phyloP scores from a whole-genome alignment of 148 eudicot species.

The Rhododendron ovatum region DNA sequence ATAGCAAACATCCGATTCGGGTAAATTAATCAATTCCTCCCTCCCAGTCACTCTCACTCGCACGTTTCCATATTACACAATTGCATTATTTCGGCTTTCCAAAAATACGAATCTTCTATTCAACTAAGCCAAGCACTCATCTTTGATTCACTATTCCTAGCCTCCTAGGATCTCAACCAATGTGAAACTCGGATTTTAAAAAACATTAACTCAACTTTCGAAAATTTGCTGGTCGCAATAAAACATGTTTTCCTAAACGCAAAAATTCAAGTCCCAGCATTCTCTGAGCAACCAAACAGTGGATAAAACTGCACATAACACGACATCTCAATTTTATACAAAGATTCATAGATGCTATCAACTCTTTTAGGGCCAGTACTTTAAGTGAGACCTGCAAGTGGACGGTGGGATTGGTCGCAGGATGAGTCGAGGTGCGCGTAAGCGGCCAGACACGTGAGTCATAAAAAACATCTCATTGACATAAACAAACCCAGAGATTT shows the following conservation, averaged over 20 bases:
- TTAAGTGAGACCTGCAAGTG: background rate
- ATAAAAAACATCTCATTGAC: background rate
- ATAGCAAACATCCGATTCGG: background rate
- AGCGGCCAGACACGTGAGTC: background rate
- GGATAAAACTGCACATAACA: background rate
- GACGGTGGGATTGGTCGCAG: background rate
- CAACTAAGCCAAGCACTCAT: background rate
- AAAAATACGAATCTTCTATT: background rate
- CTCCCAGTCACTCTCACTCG: background rate
- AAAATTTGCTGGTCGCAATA: background rate
- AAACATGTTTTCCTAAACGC: background rate
- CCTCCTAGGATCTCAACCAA: background rate
- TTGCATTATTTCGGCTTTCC: background rate
- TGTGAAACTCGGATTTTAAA: background rate
- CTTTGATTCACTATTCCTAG: background rate
- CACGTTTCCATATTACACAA: background rate
- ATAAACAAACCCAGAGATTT: background rate
- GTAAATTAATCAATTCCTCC: background rate
- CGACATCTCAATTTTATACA: background rate
- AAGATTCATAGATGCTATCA: too few relatives aligned
- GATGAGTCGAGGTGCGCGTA: background rate
- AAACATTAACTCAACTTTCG: background rate
- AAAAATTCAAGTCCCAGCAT: background rate
- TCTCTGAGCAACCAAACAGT: conserved; percentile 2
- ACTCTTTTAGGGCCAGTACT: background rate